phyloP scores from a whole-genome alignment of 1,139 yeast species.

The Protomyces macrosporus region DNA sequence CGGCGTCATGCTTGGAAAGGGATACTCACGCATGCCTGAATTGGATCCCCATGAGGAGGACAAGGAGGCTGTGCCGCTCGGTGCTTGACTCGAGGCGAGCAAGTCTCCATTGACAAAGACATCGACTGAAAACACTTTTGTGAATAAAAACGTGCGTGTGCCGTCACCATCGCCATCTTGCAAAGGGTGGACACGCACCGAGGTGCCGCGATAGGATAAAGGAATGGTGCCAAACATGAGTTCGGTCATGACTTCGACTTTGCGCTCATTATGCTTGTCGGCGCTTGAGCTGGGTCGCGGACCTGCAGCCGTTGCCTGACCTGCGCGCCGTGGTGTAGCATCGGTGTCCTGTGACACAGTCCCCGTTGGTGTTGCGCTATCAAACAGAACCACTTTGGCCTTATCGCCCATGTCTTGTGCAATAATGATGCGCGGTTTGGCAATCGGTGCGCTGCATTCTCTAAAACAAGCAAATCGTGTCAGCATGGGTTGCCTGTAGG shows the following conservation, averaged over 20 bases:
- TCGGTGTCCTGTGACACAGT: no score
- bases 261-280: background rate
- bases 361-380: background rate
- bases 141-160: slow-evolving; percentile 24
- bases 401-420: slow-evolving; percentile 24
- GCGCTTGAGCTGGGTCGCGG: background rate
- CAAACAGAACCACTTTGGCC: slow-evolving; percentile 24
- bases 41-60: slow-evolving; percentile 13
- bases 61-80: slow-evolving; percentile 3
- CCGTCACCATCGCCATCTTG: slow-evolving; percentile 1
- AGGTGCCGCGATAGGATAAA: slow-evolving; percentile 27
- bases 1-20: slow-evolving; percentile 23
- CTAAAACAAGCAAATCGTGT: background rate
- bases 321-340: background rate
- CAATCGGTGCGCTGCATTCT: background rate
- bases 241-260: slow-evolving; percentile 25
- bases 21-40: slow-evolving; percentile 13
- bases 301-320: background rate
- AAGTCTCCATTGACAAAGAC: background rate
- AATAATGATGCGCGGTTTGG: slow-evolving; percentile 6
- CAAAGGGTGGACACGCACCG: slow-evolving; percentile 26
- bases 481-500: background rate
- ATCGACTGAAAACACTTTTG: slow-evolving; percentile 27
- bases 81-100: background rate
- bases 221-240: slow-evolving; percentile 31